These are phyloP conservation scores for Scytalidium lignicola DNA, from an alignment of 2,329 filamentous ascomycete genomes.

Conservation along the genomic window DNA sequence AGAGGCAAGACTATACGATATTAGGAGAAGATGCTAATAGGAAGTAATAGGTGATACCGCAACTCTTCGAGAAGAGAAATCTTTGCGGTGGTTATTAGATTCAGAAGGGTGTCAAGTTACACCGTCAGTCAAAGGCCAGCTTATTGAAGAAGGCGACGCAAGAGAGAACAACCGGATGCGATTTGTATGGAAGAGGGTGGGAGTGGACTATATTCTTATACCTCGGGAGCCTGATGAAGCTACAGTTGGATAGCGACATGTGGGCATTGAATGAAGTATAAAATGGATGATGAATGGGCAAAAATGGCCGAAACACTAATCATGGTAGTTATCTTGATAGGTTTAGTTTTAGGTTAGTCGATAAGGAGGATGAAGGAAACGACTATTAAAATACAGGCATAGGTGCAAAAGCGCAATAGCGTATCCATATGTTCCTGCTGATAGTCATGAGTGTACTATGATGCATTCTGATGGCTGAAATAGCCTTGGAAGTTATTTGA, in stretches of 20 bases:
- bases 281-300: no score
- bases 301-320: no score
- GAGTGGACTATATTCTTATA: slow-evolving; percentile 6
- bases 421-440: no score
- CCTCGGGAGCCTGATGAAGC: background rate
- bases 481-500: no score
- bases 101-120: slow-evolving; percentile 51
- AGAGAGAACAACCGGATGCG: slow-evolving; percentile 18
- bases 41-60: slow-evolving; percentile 2
- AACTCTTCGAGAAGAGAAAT: background rate
- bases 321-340: no score
- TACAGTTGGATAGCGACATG: background rate
- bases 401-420: no score
- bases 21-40: slow-evolving; percentile 1
- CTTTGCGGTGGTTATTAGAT: slow-evolving; percentile 43
- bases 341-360: no score
- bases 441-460: no score
- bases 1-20: slow-evolving; percentile 9
- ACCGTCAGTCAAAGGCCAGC: slow-evolving; percentile 48
- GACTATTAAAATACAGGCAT: no score
- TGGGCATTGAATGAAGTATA: no score
- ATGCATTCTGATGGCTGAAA: no score
- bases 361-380: no score
- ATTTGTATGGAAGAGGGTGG: slow-evolving; percentile 10
- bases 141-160: slow-evolving; percentile 37